Percentiles rank a stretch among this genome's conserved stretches.
Conservation (phyloP, 1,284 basidiomycete genomes). For the Coriolopsis trogii region DNA sequence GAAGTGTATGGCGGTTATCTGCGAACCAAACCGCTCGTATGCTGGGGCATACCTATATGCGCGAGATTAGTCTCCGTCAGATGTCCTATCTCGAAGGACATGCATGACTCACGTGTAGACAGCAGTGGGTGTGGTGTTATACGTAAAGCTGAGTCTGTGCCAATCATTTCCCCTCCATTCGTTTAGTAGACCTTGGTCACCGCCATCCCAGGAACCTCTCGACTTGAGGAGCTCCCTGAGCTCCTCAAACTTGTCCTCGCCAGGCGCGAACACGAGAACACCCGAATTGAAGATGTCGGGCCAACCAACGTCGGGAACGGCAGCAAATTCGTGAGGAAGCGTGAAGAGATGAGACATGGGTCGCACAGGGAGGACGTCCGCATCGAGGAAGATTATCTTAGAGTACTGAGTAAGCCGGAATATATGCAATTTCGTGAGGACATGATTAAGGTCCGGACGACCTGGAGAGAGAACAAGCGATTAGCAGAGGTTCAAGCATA, state of each 20-base stretch:
- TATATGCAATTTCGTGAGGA: conserved; percentile 94
- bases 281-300: conserved; percentile 99
- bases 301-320: conserved; percentile 96
- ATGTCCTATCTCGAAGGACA: conserved; percentile 14
- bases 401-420: conserved; percentile 89
- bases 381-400: conserved; percentile 94
- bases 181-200: conserved; percentile 95
- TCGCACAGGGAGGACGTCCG: conserved; percentile 90
- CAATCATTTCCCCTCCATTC: conserved; percentile 89
- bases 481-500: not conserved
- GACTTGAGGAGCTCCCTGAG: conserved; percentile 70
- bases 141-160: conserved; percentile 93
- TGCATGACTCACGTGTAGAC: conserved; percentile 82
- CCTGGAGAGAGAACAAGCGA: conserved; percentile 50
- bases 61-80: conserved; percentile 9
- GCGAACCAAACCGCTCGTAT: conserved; percentile 88
- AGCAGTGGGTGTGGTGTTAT: conserved; percentile 97
- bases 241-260: conserved; percentile 79
- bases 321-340: conserved; percentile 78
- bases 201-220: conserved; percentile 94
- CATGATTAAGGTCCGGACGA: conserved; percentile 88
- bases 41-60: conserved; percentile 86
- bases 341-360: conserved; percentile 90
- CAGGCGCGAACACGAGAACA: conserved; percentile 86
- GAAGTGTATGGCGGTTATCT: conserved; percentile 92